phyloP scores from a whole-genome alignment of 805 yeast species.

The Yarrowia sp. region DNA sequence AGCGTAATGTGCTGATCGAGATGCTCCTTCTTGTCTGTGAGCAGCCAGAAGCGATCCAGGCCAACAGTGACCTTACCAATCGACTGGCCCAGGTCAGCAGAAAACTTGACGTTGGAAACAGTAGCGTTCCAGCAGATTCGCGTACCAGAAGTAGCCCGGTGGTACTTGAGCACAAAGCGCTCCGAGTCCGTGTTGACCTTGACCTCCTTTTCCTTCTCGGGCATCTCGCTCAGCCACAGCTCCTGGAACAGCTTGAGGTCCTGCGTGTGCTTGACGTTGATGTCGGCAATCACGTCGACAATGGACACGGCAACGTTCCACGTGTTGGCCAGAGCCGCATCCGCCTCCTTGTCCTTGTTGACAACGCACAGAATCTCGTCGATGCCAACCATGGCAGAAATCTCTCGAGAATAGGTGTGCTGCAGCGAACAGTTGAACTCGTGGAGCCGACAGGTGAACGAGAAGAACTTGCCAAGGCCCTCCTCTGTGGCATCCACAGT shows the following conservation, averaged over 20 bases:
- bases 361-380: conserved; percentile 37
- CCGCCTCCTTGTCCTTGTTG: conserved; percentile 14
- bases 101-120: conserved; percentile 51
- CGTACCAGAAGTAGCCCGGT: conserved; percentile 57
- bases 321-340: conserved; percentile 30
- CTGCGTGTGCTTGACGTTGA: conserved; percentile 82
- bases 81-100: conserved; percentile 79
- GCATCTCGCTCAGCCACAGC: conserved; percentile 62
- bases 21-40: conserved; percentile 60
- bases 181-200: conserved; percentile 28
- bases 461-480: conserved; percentile 39
- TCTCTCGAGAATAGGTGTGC: conserved; percentile 86
- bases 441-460: conserved; percentile 50
- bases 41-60: conserved; percentile 63
- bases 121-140: conserved; percentile 75
- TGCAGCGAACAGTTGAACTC: conserved; percentile 70
- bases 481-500: conserved; percentile 44
- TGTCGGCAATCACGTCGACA: conserved; percentile 55
- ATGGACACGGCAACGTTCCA: conserved; percentile 47
- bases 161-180: conserved; percentile 43
- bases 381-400: conserved; percentile 49
- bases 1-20: conserved; percentile 70
- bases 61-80: conserved; percentile 62
- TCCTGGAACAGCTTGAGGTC: conserved; percentile 80
- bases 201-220: conserved; percentile 4